phyloP scores from a whole-genome alignment of 1,284 basidiomycete species.

The Pseudozyma thailandica region DNA sequence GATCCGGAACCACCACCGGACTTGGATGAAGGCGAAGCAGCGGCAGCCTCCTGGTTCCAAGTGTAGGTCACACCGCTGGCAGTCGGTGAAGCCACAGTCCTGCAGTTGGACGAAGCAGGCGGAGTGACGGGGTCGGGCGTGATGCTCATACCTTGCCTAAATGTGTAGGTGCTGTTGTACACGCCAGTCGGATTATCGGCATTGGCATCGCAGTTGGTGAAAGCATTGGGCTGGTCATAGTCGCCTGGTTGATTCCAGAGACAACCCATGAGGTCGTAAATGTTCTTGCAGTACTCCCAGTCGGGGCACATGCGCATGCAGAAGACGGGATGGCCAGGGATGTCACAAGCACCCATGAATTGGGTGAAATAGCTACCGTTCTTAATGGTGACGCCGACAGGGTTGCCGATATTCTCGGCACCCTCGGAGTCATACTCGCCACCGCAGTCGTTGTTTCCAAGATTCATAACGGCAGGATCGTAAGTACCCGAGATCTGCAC shows the following conservation, averaged over 20 bases:
- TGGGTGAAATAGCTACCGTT: conserved; percentile 55
- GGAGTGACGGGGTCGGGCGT: conserved; percentile 53
- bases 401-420: conserved; percentile 57
- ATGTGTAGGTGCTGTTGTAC: conserved; percentile 59
- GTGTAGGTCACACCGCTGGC: conserved; percentile 59
- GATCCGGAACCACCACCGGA: conserved; percentile 3
- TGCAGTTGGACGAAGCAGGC: conserved; percentile 56
- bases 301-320: conserved; percentile 56
- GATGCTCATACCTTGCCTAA: conserved; percentile 50
- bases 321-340: conserved; percentile 54
- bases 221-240: conserved; percentile 53
- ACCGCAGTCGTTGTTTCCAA: conserved; percentile 57
- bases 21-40: conserved; percentile 11
- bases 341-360: conserved; percentile 63
- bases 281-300: conserved; percentile 58
- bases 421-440: conserved; percentile 52
- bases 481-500: conserved; percentile 58
- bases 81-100: conserved; percentile 43
- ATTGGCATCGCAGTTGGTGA: conserved; percentile 60
- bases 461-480: conserved; percentile 59
- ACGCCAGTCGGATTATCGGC: conserved; percentile 53
- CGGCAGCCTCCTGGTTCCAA: conserved; percentile 52
- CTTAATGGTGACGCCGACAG: conserved; percentile 55
- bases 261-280: conserved; percentile 60
- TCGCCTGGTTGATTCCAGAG: conserved; percentile 50